Evolutionary conservation across 495 filamentous ascomycete species (phyloP).

Genomic region (Trichoderma virens): DNA sequence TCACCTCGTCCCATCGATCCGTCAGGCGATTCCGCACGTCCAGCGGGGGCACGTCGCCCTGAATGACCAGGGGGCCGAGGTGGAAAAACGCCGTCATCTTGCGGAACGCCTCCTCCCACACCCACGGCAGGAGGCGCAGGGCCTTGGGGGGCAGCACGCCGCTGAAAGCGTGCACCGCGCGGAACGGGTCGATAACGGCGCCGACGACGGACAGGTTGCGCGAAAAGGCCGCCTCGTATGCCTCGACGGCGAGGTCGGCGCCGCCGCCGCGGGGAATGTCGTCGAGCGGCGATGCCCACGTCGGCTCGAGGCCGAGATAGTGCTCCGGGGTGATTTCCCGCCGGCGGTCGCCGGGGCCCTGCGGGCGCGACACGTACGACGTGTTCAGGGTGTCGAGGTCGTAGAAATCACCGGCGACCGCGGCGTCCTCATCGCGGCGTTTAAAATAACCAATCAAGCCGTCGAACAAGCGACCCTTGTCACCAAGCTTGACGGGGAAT

Average conservation of each 20-base stretch:
- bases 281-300: no score
- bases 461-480: no score
- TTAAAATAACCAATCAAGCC: no score
- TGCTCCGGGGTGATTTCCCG: no score
- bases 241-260: not conserved
- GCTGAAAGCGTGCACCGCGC: slow-evolving; percentile 31
- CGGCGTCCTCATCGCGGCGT: no score
- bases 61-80: slow-evolving; percentile 32
- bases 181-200: slow-evolving; percentile 40
- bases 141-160: slow-evolving; percentile 27
- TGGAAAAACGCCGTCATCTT: slow-evolving; percentile 42
- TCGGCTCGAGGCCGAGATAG: no score
- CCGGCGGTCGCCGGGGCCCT: no score
- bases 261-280: no score
- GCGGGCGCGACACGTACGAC: no score
- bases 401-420: no score
- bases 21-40: not conserved
- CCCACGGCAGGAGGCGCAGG: slow-evolving; percentile 36
- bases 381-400: no score
- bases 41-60: slow-evolving; percentile 19
- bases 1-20: not conserved
- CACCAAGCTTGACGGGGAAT: no score
- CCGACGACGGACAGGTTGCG: slow-evolving; percentile 24
- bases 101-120: slow-evolving; percentile 30
- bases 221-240: slow-evolving; percentile 5